A percentile compares a stretch with the other conserved stretches of the same genome.
phyloP scores from a whole-genome alignment of 139 green algal species.

The Diplosphaera chodatii region DNA sequence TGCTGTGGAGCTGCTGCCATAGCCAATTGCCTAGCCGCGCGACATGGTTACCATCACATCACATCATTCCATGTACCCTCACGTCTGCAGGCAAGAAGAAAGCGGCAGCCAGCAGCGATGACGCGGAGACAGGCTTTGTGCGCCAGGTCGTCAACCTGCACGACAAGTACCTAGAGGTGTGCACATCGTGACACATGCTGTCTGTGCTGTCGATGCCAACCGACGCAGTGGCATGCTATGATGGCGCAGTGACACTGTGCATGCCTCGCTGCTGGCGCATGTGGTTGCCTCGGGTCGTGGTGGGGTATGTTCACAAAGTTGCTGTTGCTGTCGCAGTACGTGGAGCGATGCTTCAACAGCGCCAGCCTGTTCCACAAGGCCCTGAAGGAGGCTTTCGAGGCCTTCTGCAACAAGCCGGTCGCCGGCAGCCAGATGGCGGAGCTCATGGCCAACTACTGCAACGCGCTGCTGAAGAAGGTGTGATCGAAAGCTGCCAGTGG shows the following conservation, averaged over 20 bases:
- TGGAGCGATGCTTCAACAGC: conserved; percentile 63
- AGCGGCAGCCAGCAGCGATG: background rate
- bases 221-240: too few species aligned
- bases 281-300: too few species aligned
- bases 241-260: too few species aligned
- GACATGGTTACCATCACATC: too few species aligned
- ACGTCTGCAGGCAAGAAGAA: background rate
- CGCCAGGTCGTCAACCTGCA: conserved; percentile 87
- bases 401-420: conserved; percentile 97
- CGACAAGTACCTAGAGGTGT: conserved; percentile 83
- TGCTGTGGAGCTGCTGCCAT: too few species aligned
- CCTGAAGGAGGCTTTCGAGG: conserved; percentile 97
- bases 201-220: too few species aligned
- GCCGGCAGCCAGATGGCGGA: conserved; percentile 77
- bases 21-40: too few species aligned
- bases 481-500: too few species aligned
- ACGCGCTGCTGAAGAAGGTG: conserved; percentile 95
- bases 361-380: conserved; percentile 93
- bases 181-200: too few species aligned
- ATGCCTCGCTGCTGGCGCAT: too few species aligned
- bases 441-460: conserved; percentile 96
- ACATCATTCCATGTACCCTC: too few species aligned
- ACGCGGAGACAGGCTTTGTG: conserved; percentile 60
- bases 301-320: too few species aligned
- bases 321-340: conserved; percentile 51